Evolutionary conservation across 768 basidiomycete species (phyloP), one percentile per base, ranked within the genome.

Genomic region (Serendipita vermifera): DNA sequence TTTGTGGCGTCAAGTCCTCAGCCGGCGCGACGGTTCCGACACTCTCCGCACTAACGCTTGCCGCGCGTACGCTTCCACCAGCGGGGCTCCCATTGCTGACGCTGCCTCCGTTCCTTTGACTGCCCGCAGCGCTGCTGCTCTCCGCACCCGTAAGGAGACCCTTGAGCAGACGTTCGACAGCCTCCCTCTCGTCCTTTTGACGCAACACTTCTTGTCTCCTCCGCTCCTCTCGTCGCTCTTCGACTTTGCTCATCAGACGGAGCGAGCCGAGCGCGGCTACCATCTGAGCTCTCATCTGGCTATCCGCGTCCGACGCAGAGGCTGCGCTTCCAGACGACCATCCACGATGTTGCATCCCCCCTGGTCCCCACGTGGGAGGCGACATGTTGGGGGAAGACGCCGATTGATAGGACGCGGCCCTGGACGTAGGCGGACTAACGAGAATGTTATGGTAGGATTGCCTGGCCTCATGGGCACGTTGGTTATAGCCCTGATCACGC

Each of bases 241-340:
- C 46, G 22, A 51, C 46, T 31, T 51, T 51, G 46, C 32, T 51
- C 46, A 51, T 20, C 3, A 51, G 32, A 27, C 46, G 46, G 11
- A 51, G 46, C 46, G 46, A 51, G 9, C 46, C 46, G 27, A 51
- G 46, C 46, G 46, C 46, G 20, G 20, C 22, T 15, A 51, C n/a
- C 22, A 51, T 51, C 17, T 51, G 46, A 22, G 24, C 46, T 15
- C 46, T 22, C 46, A 51, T 51, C 46, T 51, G 46, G n/a, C 24
- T 31, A 31, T 51, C 46, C 32, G 46, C 46, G 22, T 51, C 46
- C 15, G 46, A 51, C 24, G 11, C 24, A 5, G 46, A 51, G 11
- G 22, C 46, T n/a, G 46, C 46, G 24, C 46, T 51, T 51, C 22
- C 46, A 51, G 46, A 51, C 22, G 46, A 51, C 46, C 46, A 51